Conservation (phyloP, 208 protist species). For the Leishmania guyanensis region DNA sequence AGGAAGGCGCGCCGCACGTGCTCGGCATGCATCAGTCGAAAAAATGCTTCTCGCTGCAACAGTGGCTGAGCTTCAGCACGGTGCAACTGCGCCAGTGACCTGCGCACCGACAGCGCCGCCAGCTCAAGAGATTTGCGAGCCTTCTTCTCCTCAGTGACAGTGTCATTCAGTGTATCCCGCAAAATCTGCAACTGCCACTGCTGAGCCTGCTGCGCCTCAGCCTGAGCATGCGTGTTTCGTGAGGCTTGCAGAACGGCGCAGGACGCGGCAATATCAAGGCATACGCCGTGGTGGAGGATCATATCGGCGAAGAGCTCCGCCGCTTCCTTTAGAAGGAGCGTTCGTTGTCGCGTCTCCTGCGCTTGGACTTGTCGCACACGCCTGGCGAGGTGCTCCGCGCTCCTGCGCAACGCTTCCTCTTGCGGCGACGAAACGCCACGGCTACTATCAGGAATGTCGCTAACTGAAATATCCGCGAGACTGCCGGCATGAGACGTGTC, state of each 20-base stretch:
- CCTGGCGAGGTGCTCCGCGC: conserved; percentile 13
- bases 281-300: conserved; percentile 1
- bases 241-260: conserved; percentile 8
- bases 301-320: conserved; percentile 12
- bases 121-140: conserved; percentile 12
- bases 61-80: conserved; percentile 24
- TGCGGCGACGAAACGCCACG: neutral
- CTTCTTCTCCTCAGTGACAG: conserved; percentile 18
- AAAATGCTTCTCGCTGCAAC: conserved; percentile 20
- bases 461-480: neutral
- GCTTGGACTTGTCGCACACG: conserved; percentile 23
- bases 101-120: conserved; percentile 23
- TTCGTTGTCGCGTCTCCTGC: conserved; percentile 31
- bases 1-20: conserved; percentile 39
- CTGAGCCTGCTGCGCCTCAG: conserved; percentile 1
- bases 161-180: conserved; percentile 15
- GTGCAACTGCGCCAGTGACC: conserved; percentile 29
- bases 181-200: conserved; percentile 32
- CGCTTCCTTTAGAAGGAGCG: conserved; percentile 21
- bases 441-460: conserved; percentile 5
- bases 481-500: conserved; percentile 5
- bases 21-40: conserved; percentile 36
- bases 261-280: conserved; percentile 11
- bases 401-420: conserved; percentile 16
- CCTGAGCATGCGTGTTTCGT: neutral